Percentiles rank a stretch among this genome's conserved stretches.
These are phyloP conservation scores for Xylaria digitata DNA, from an alignment of 2,329 filamentous ascomycete species.

Conservation along the genomic window DNA sequence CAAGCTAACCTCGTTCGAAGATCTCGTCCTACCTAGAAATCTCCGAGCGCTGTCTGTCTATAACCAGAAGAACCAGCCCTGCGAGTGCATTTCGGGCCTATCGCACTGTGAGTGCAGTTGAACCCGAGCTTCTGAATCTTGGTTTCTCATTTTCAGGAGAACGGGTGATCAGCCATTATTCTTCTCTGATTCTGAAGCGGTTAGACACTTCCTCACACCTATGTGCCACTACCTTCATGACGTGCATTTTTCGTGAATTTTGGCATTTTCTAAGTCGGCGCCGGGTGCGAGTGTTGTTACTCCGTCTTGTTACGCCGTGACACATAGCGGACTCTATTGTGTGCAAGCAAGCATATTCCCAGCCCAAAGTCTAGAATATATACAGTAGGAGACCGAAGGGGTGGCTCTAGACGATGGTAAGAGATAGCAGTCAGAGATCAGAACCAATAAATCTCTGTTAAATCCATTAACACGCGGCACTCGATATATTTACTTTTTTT, in stretches of 20 bases:
- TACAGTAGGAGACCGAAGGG: slow-evolving; percentile 13
- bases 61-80: slow-evolving; percentile 13
- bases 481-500: not conserved
- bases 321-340: slow-evolving; percentile 5
- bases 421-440: not conserved
- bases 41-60: slow-evolving; percentile 28
- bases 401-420: slow-evolving; percentile 17
- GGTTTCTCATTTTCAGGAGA: not conserved
- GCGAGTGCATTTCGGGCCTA: not conserved
- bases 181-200: not conserved
- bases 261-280: slow-evolving; percentile 10
- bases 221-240: slow-evolving; percentile 7
- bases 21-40: slow-evolving; percentile 45
- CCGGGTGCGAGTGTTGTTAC: slow-evolving; percentile 4
- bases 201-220: slow-evolving; percentile 1
- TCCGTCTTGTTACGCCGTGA: not conserved
- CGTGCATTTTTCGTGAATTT: slow-evolving; percentile 3
- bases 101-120: not conserved
- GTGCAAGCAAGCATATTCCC: slow-evolving; percentile 30
- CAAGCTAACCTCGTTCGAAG: slow-evolving; percentile 43
- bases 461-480: slow-evolving; percentile 1
- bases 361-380: slow-evolving; percentile 9
- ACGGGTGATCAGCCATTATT: not conserved
- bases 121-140: not conserved
- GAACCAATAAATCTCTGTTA: not conserved